A percentile compares a stretch with the other conserved stretches of the same genome.
phyloP scores from a whole-genome alignment of 2,329 filamentous ascomycete genomes.

The Clarireedia hainanense region DNA sequence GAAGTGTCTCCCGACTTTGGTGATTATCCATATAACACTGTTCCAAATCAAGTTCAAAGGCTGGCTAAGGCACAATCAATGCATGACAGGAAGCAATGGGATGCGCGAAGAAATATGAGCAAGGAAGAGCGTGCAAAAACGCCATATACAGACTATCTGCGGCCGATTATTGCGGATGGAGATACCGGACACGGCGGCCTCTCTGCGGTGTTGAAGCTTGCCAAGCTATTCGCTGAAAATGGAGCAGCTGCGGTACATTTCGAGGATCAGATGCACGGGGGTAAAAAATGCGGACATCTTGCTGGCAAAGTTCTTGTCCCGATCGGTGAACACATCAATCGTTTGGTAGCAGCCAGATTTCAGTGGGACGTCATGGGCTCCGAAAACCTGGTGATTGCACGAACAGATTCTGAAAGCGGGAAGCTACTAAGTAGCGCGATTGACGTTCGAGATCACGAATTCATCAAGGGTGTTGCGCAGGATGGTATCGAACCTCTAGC shows the following conservation, averaged over 20 bases:
- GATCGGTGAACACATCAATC: conserved; percentile 91
- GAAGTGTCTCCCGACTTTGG: conserved; percentile 97
- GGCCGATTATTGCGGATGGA: conserved; percentile 92
- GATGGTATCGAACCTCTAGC: conserved; percentile 68
- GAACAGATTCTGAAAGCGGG: conserved; percentile 92
- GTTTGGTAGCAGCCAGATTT: conserved; percentile 82
- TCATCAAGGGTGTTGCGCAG: conserved; percentile 81
- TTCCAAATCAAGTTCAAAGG: conserved; percentile 94
- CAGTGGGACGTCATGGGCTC: conserved; percentile 98
- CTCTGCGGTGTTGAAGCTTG: conserved; percentile 87
- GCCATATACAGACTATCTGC: conserved; percentile 84
- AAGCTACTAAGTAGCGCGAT: conserved; percentile 84
- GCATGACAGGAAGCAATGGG: conserved; percentile 95
- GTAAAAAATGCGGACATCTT: conserved; percentile 96
- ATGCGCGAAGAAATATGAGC: conserved; percentile 70
- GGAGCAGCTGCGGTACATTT: conserved; percentile 95
- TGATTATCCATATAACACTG: conserved; percentile 98
- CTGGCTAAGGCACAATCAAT: conserved; percentile 94
- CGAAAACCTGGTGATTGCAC: conserved; percentile 89
- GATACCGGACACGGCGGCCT: conserved; percentile 94
- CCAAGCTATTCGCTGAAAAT: conserved; percentile 95
- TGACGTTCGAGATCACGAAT: conserved; percentile 92
- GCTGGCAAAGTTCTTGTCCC: conserved; percentile 95
- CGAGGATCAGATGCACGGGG: conserved; percentile 94
- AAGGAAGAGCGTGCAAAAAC: conserved; percentile 64